Base-by-base conservation (phyloP, 2,329 filamentous ascomycete species). In the Apiospora pterosperma region DNA sequence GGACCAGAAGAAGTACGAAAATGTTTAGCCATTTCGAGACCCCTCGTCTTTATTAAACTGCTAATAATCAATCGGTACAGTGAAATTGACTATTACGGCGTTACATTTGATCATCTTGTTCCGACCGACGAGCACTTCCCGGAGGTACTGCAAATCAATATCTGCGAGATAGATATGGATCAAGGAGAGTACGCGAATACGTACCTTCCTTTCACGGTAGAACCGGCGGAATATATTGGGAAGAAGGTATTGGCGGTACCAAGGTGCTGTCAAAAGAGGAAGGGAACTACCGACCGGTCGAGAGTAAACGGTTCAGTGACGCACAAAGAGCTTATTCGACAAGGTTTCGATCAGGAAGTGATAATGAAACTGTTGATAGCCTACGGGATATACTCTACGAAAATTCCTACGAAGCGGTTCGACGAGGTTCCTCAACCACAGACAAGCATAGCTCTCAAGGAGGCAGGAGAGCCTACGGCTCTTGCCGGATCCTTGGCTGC, bases 141-240 rank as follows among this genome's bases (percentile, higher is more conserved):
- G n/a, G 77, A 81, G 64, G 76, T 80, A 1, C 66, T 81, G 21
- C 75, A 78, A 67, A 77, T 81, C 55, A 80, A 79, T 55, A 79
- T 82, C 61, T 69, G 78, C 59, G 79, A 81, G 72, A 69, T 78
- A 36, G 78, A 81, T 23, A 71, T 74, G 62, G 72, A 76, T 65
- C 63, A 67, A 58, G 76, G 74, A 4, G 67, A 63, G 28, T 79
- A 78, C 67, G 76, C 76, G 62, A 80, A 78, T 41, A 67, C 70
- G 59, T 67, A 68, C 61, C 68, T 79, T 52, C 70, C 64, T 3
- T 79, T 80, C 64, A 48, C 66, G 11, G 72, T 80, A 12, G 69
- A 81, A 67, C 69, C 74, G 19, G 70, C 67, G 34, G 76, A 79
- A 8, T 81, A 77, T 66, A 72, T 65, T 52, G 76, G 77, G 28